These are phyloP conservation scores for Furcasterigmium furcatum DNA, from an alignment of 2,329 filamentous ascomycete species.

Conservation along the genomic window DNA sequence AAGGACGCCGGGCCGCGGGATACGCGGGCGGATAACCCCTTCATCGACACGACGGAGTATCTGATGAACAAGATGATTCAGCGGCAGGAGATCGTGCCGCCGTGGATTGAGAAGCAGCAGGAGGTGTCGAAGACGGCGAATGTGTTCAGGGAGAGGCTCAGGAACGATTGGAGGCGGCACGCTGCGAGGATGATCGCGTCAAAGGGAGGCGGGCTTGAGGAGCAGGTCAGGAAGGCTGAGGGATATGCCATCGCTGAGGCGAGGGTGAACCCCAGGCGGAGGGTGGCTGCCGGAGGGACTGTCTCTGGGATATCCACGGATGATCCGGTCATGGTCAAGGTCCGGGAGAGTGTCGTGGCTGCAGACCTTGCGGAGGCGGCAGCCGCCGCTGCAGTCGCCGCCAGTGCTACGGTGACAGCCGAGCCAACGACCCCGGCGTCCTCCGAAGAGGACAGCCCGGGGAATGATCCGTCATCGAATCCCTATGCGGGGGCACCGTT, in stretches of 20 bases:
- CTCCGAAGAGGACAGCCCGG: slow-evolving; percentile 3
- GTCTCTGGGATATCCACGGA: slow-evolving; percentile 44
- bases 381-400: slow-evolving; percentile 5
- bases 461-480: slow-evolving; percentile 1
- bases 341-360: slow-evolving; percentile 16
- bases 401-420: no score
- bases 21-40: slow-evolving; percentile 77
- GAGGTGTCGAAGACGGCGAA: slow-evolving; percentile 69
- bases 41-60: slow-evolving; percentile 94
- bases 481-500: slow-evolving; percentile 56
- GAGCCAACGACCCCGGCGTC: background rate
- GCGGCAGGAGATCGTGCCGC: slow-evolving; percentile 89
- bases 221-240: slow-evolving; percentile 69
- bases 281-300: slow-evolving; percentile 39
- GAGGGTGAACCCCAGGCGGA: slow-evolving; percentile 54
- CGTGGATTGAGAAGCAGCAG: slow-evolving; percentile 99
- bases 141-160: slow-evolving; percentile 70
- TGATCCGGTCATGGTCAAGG: slow-evolving; percentile 43
- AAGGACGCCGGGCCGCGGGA: slow-evolving; percentile 74
- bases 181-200: slow-evolving; percentile 76
- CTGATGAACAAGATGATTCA: slow-evolving; percentile 99
- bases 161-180: slow-evolving; percentile 82
- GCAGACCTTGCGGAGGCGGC: slow-evolving; percentile 4
- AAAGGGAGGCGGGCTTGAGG: slow-evolving; percentile 64
- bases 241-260: slow-evolving; percentile 75